phyloP scores from a whole-genome alignment of 2,329 filamentous ascomycete species.

The Aspergillus tubingensis region DNA sequence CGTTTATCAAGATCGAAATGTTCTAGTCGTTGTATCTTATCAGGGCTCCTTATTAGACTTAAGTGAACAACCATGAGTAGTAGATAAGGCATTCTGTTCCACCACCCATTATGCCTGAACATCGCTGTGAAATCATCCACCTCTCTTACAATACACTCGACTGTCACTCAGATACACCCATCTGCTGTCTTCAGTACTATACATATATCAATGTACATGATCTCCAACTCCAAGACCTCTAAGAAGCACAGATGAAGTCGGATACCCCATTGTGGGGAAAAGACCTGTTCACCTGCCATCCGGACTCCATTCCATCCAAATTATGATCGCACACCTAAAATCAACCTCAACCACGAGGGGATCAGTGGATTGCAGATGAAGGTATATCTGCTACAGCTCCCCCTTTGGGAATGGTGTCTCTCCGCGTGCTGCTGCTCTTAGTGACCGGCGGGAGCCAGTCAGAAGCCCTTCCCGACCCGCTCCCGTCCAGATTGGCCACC shows the following conservation, averaged over 20 bases:
- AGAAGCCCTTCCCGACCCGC: conserved; percentile 1
- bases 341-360: conserved; percentile 1
- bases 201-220: not conserved
- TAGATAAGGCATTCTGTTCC: too few relatives aligned
- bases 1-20: not conserved
- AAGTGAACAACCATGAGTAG: too few relatives aligned
- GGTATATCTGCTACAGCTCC: conserved; percentile 28
- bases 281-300: not conserved
- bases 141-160: not conserved
- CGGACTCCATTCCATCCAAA: not conserved
- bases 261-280: conserved; percentile 3
- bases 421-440: conserved; percentile 16
- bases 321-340: not conserved
- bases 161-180: not conserved
- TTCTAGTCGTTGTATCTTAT: not conserved
- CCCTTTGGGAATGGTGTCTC: conserved; percentile 34
- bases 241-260: conserved; percentile 2
- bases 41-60: not conserved
- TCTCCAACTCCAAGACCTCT: not conserved
- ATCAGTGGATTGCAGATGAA: conserved; percentile 29
- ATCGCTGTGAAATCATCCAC: not conserved
- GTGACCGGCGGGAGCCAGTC: conserved; percentile 15
- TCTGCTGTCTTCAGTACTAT: not conserved
- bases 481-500: conserved; percentile 6
- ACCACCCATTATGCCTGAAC: too few relatives aligned